phyloP scores from a whole-genome alignment of 2,329 filamentous ascomycete species.

The Pseudogymnoascus pannorum region DNA sequence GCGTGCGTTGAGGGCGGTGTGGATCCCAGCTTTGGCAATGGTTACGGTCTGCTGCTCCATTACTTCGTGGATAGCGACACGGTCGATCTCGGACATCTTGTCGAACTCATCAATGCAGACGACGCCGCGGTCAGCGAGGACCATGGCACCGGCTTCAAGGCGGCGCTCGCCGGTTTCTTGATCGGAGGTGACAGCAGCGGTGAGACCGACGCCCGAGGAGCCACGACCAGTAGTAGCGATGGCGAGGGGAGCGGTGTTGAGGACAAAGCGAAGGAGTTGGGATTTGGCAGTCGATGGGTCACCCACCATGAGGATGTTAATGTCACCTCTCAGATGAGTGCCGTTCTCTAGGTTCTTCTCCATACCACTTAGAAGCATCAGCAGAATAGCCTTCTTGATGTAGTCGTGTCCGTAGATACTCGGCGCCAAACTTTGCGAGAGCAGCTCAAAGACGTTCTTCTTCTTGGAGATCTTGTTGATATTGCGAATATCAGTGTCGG shows the following conservation, averaged over 20 bases:
- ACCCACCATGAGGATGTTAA: slow-evolving; percentile 98
- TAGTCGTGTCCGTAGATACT: slow-evolving; percentile 97
- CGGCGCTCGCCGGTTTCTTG: slow-evolving; percentile 95
- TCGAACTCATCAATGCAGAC: slow-evolving; percentile 99
- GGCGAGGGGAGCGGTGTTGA: slow-evolving; percentile 92
- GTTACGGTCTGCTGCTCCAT: slow-evolving; percentile 99
- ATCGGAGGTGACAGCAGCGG: slow-evolving; percentile 89
- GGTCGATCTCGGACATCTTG: slow-evolving; percentile 98
- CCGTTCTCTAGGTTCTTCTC: slow-evolving; percentile 99
- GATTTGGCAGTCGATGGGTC: slow-evolving; percentile 98
- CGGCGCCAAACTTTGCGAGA: slow-evolving; percentile 89
- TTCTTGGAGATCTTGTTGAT: slow-evolving; percentile 98
- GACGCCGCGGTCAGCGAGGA: slow-evolving; percentile 90
- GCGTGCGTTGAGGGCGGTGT: slow-evolving; percentile 91
- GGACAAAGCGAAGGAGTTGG: slow-evolving; percentile 91
- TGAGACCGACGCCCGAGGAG: slow-evolving; percentile 95
- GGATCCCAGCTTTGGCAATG: slow-evolving; percentile 96
- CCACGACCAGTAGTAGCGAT: slow-evolving; percentile 96
- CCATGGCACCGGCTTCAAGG: slow-evolving; percentile 96
- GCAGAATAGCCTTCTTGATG: slow-evolving; percentile 93
- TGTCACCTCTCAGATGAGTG: slow-evolving; percentile 94
- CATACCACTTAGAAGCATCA: slow-evolving; percentile 91
- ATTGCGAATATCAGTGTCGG: slow-evolving; percentile 93
- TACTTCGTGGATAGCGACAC: slow-evolving; percentile 98
- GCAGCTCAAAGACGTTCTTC: slow-evolving; percentile 82